A percentile compares a stretch with the other conserved stretches of the same genome.
Evolutionary conservation across 169 alveolate genomes (phyloP).

Genomic region (Plasmodium berghei): DNA sequence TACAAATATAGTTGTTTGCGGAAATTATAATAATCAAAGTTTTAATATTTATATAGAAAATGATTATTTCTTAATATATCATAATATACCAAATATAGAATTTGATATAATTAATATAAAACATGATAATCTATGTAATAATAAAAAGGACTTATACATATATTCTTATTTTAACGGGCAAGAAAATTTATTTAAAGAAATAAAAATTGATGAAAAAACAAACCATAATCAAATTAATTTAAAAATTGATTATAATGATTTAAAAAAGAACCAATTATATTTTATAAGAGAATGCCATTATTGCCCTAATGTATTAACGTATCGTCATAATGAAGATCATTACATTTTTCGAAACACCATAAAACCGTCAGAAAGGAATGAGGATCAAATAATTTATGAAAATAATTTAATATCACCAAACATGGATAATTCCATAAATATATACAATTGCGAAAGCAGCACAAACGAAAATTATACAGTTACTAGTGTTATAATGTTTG

Average conservation of each 20-base stretch:
- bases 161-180: conserved; percentile 55
- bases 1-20: conserved; percentile 49
- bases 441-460: conserved; percentile 36
- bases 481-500: conserved; percentile 42
- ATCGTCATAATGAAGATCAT: conserved; percentile 9
- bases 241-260: conserved; percentile 40
- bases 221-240: conserved; percentile 11
- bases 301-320: conserved; percentile 11
- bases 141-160: conserved; percentile 34
- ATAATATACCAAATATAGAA: conserved; percentile 24
- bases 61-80: conserved; percentile 39
- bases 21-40: conserved; percentile 51
- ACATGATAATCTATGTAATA: neutral
- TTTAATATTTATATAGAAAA: conserved; percentile 35
- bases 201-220: conserved; percentile 30
- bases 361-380: neutral
- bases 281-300: conserved; percentile 70
- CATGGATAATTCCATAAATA: conserved; percentile 6
- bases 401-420: neutral
- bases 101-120: conserved; percentile 29
- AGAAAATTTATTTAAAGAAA: conserved; percentile 44
- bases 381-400: conserved; percentile 1
- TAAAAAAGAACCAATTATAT: conserved; percentile 44
- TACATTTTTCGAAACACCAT: conserved; percentile 5
- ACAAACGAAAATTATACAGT: conserved; percentile 20